A percentile compares a stretch with the other conserved stretches of the same genome.
These are phyloP conservation scores for Gossypium australe DNA, from an alignment of 345 rosid species.

Conservation along the genomic window DNA sequence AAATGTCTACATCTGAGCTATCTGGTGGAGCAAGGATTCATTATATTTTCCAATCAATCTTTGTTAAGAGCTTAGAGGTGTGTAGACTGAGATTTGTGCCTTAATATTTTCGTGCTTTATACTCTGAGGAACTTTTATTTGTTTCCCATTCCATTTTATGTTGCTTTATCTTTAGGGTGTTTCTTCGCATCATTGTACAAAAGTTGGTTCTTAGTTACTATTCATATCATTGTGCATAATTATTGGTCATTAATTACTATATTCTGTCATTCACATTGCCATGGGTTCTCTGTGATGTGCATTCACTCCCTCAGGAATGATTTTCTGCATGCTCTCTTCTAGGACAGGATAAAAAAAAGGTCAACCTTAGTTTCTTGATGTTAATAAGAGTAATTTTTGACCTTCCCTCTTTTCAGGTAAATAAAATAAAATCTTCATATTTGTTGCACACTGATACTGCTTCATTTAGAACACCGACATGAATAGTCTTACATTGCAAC, in stretches of 20 bases:
- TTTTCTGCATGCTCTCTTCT: background rate
- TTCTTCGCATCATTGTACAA: background rate
- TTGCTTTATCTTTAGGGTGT: background rate
- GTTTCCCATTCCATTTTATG: background rate
- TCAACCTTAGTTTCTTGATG: background rate
- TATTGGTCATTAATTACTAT: background rate
- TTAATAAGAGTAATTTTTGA: background rate
- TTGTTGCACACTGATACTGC: background rate
- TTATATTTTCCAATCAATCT: constrained; percentile 83
- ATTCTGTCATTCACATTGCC: background rate
- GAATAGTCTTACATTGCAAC: background rate
- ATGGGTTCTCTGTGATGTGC: background rate
- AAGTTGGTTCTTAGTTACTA: background rate
- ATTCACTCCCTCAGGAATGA: background rate
- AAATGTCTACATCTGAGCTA: constrained; percentile 88
- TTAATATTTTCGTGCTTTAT: background rate
- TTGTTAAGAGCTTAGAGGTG: constrained; percentile 91
- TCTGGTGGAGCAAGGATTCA: constrained; percentile 94
- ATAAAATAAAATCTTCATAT: background rate
- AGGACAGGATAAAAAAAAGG: background rate
- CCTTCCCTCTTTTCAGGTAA: background rate
- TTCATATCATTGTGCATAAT: background rate
- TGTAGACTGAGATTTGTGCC: constrained; percentile 11
- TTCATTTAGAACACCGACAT: background rate
- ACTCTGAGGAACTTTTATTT: background rate